Evolutionary conservation across 768 basidiomycete genomes (phyloP).

Genomic region (Scleroderma bovista): DNA sequence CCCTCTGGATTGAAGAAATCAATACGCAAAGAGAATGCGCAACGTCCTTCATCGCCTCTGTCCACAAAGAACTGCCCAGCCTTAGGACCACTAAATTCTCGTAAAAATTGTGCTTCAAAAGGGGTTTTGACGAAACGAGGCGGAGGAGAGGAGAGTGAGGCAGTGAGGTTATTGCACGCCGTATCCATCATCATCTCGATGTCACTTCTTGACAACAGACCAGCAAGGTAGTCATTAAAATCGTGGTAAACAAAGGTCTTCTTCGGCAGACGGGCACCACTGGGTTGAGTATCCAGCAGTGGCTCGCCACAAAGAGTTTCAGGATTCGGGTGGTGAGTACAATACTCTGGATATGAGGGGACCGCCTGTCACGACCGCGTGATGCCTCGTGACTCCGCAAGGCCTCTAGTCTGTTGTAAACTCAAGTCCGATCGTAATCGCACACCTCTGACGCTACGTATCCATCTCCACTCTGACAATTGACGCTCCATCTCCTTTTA

Average conservation of each 20-base stretch:
- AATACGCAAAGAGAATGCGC: constrained; percentile 25
- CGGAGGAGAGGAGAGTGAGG: not conserved
- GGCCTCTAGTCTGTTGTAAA: too few relatives aligned
- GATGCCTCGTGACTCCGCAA: too few relatives aligned
- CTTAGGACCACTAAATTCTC: constrained; percentile 4
- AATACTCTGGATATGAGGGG: not conserved
- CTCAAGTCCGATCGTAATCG: too few relatives aligned
- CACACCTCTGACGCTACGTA: too few relatives aligned
- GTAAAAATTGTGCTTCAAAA: constrained; percentile 6
- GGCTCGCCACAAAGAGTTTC: constrained; percentile 1
- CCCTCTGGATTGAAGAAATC: constrained; percentile 32
- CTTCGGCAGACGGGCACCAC: not conserved
- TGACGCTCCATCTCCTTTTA: too few relatives aligned
- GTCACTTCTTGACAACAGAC: not conserved
- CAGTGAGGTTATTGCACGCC: not conserved
- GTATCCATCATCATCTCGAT: not conserved
- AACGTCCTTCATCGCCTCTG: constrained; percentile 14
- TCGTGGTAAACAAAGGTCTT: constrained; percentile 1
- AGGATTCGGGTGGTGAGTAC: not conserved
- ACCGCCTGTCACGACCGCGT: too few relatives aligned
- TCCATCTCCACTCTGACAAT: too few relatives aligned
- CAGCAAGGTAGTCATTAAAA: constrained; percentile 1
- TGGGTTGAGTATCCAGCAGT: not conserved
- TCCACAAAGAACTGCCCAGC: not conserved
- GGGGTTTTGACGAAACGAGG: constrained; percentile 1